Percentiles rank a stretch among this genome's conserved stretches.
Conservation (phyloP, 495 filamentous ascomycete species). For the Penicillium turbatum region DNA sequence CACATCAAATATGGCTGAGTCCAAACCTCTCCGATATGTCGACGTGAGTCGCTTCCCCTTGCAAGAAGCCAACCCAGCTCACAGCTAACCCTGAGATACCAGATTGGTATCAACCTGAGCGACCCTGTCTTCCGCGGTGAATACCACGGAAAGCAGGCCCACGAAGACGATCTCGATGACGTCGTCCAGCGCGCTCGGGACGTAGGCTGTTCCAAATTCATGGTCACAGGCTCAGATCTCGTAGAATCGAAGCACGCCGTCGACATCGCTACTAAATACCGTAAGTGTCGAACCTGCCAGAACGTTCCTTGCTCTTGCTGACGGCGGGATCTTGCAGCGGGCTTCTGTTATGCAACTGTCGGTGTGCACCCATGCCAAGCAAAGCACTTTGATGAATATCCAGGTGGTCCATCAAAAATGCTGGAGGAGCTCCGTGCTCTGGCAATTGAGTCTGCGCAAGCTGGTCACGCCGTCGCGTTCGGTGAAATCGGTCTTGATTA, state of each 20-base stretch:
- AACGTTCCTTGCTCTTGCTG: neutral
- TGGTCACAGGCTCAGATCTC: slow-evolving; percentile 90
- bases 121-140: slow-evolving; percentile 80
- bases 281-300: slow-evolving; percentile 41
- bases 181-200: slow-evolving; percentile 72
- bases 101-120: slow-evolving; percentile 91
- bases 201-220: slow-evolving; percentile 79
- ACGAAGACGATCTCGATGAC: slow-evolving; percentile 71
- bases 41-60: slow-evolving; percentile 31
- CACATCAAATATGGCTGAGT: slow-evolving; percentile 32
- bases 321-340: slow-evolving; percentile 47
- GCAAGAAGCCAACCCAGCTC: neutral
- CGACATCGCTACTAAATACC: slow-evolving; percentile 64
- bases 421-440: slow-evolving; percentile 59
- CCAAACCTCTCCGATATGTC: slow-evolving; percentile 39
- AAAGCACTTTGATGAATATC: slow-evolving; percentile 61
- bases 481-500: slow-evolving; percentile 97
- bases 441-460: slow-evolving; percentile 40
- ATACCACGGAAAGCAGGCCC: slow-evolving; percentile 77
- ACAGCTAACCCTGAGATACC: slow-evolving; percentile 9
- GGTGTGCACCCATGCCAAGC: slow-evolving; percentile 88
- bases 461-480: slow-evolving; percentile 67
- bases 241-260: slow-evolving; percentile 71
- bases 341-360: slow-evolving; percentile 79
- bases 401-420: slow-evolving; percentile 50